Conservation (phyloP, 2,329 filamentous ascomycete genomes). For the Monosporascus sp. region DNA sequence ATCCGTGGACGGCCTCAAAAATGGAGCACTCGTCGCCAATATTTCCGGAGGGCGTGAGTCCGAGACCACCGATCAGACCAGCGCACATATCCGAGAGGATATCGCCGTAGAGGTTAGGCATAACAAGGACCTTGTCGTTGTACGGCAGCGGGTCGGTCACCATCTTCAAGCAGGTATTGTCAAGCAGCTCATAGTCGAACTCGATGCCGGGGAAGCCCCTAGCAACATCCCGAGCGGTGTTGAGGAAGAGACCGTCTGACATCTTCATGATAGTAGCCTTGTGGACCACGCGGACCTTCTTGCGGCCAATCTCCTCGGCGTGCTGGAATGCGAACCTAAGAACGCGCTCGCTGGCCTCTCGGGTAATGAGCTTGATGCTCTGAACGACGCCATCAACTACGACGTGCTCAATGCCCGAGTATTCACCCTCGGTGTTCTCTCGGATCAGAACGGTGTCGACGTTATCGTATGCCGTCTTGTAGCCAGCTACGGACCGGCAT, state of each 20-base stretch:
- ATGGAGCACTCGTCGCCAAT: slow-evolving; percentile 99
- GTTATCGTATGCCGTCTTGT: slow-evolving; percentile 96
- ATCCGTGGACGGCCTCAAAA: slow-evolving; percentile 98
- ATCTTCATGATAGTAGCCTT: slow-evolving; percentile 99
- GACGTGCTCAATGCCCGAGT: slow-evolving; percentile 97
- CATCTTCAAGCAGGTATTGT: slow-evolving; percentile 99
- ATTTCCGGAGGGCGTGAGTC: slow-evolving; percentile 95
- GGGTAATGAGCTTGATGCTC: slow-evolving; percentile 99
- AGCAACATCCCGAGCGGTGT: slow-evolving; percentile 75
- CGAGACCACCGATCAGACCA: slow-evolving; percentile 94
- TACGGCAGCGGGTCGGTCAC: slow-evolving; percentile 93
- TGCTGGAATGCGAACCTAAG: slow-evolving; percentile 98
- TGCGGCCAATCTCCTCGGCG: slow-evolving; percentile 86
- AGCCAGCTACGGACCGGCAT: slow-evolving; percentile 93
- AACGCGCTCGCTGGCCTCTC: slow-evolving; percentile 89
- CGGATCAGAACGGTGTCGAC: slow-evolving; percentile 97
- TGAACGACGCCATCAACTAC: slow-evolving; percentile 97
- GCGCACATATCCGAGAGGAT: slow-evolving; percentile 99
- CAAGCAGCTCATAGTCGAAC: slow-evolving; percentile 95
- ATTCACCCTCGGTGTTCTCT: slow-evolving; percentile 99
- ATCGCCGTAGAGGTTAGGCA: slow-evolving; percentile 98
- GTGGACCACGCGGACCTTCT: slow-evolving; percentile 96
- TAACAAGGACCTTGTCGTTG: slow-evolving; percentile 98
- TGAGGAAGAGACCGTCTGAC: slow-evolving; percentile 97
- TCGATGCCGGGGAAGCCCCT: slow-evolving; percentile 96